Conservation (phyloP, 805 yeast genomes). For the Candida boidinii region DNA sequence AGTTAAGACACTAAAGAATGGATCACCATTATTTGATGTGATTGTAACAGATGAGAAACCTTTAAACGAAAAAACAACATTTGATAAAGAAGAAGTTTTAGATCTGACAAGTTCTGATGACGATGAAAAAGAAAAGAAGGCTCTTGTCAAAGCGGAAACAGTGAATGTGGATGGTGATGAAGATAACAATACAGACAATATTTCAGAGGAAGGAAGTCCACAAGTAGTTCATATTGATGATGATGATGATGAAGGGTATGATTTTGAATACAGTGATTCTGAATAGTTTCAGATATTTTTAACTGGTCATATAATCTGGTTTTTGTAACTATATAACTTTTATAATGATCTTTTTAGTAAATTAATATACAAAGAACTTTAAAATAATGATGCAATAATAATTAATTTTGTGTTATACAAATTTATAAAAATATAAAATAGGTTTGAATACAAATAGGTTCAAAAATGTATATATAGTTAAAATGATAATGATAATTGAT, state of each 20-base stretch:
- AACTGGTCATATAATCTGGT: not conserved
- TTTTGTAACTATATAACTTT: not conserved
- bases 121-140: too few relatives aligned
- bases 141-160: conserved; percentile 3
- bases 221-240: conserved; percentile 5
- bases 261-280: conserved; percentile 34
- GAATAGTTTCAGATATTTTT: conserved; percentile 5
- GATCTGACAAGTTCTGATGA: too few relatives aligned
- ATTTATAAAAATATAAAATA: too few relatives aligned
- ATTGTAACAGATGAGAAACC: too few relatives aligned
- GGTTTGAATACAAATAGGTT: not conserved
- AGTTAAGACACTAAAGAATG: too few relatives aligned
- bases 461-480: not conserved
- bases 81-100: too few relatives aligned
- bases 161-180: conserved; percentile 1
- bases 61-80: too few relatives aligned
- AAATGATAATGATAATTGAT: too few relatives aligned
- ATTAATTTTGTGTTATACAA: not conserved
- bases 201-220: conserved; percentile 4
- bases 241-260: conserved; percentile 28
- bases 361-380: too few relatives aligned
- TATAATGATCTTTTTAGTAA: not conserved
- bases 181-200: conserved; percentile 1
- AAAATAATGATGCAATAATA: too few relatives aligned
- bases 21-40: too few relatives aligned